These are phyloP conservation scores for Apium graveolens DNA, from an alignment of 129 eudicot species.

Conservation along the genomic window DNA sequence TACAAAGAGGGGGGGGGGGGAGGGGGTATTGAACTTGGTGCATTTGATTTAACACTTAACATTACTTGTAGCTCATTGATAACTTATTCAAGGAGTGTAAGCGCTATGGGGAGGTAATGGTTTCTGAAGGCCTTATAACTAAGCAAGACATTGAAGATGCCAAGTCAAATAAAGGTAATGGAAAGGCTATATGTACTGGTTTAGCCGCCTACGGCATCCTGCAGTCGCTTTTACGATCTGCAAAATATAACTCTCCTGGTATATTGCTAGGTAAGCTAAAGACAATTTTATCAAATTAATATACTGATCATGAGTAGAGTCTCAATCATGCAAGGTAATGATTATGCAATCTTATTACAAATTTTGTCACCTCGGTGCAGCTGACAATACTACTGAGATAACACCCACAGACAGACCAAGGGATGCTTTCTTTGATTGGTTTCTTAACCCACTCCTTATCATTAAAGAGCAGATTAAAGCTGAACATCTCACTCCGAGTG, in stretches of 20 bases:
- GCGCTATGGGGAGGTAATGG: constrained; percentile 57
- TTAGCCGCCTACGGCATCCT: constrained; percentile 79
- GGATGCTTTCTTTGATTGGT: constrained; percentile 83
- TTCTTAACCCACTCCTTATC: constrained; percentile 75
- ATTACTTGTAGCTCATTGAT: constrained; percentile 57
- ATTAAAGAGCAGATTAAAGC: constrained; percentile 86
- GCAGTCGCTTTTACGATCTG: constrained; percentile 65
- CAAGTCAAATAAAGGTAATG: constrained; percentile 50
- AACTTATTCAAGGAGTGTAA: constrained; percentile 65
- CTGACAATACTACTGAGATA: constrained; percentile 67
- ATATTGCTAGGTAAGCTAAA: constrained; percentile 58
- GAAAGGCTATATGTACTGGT: constrained; percentile 59
- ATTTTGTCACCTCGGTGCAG: constrained; percentile 25
- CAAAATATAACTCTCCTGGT: constrained; percentile 55
- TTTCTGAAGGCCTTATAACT: constrained; percentile 63
- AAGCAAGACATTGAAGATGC: constrained; percentile 79
- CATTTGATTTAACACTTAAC: background rate
- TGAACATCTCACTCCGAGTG: constrained; percentile 49
- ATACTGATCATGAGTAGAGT: background rate
- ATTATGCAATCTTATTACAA: background rate
- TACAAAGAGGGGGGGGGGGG: no score
- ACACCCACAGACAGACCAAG: constrained; percentile 67
- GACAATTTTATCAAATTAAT: background rate
- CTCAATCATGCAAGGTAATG: background rate
- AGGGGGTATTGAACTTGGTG: no score